phyloP scores from a whole-genome alignment of 2,329 filamentous ascomycete genomes.

The Aspergillus floridensis region DNA sequence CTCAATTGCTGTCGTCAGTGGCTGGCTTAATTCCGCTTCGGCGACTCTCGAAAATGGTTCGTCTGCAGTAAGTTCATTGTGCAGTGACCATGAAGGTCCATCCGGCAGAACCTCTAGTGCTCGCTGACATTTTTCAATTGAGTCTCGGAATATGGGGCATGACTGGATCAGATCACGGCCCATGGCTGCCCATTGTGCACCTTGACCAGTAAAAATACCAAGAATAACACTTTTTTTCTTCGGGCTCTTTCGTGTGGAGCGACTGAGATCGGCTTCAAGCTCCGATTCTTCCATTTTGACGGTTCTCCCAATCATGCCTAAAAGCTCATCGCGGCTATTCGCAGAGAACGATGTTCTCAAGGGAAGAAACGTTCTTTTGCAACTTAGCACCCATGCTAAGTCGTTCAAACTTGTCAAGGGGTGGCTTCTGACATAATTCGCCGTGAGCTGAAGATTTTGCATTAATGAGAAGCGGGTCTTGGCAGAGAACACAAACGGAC shows the following conservation, averaged over 20 bases:
- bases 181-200: constrained; percentile 25
- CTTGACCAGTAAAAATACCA: constrained; percentile 24
- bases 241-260: not conserved
- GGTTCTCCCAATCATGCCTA: not conserved
- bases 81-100: constrained; percentile 12
- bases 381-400: not conserved
- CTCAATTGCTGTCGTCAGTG: constrained; percentile 19
- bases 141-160: constrained; percentile 6
- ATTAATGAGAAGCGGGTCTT: not conserved
- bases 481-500: not conserved
- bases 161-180: constrained; percentile 15
- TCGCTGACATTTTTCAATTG: constrained; percentile 15
- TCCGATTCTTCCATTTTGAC: not conserved
- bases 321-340: not conserved
- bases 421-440: not conserved
- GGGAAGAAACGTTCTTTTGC: not conserved
- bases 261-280: not conserved
- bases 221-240: not conserved
- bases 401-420: not conserved
- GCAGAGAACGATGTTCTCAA: not conserved
- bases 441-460: not conserved
- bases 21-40: constrained; percentile 15
- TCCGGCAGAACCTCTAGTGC: constrained; percentile 11
- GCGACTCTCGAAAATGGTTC: constrained; percentile 3
- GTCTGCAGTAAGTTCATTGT: constrained; percentile 5